Evolutionary conservation across 805 yeast species (phyloP), one percentile per base, ranked within the genome.

Genomic region (Metschnikowia kunwiensis): DNA sequence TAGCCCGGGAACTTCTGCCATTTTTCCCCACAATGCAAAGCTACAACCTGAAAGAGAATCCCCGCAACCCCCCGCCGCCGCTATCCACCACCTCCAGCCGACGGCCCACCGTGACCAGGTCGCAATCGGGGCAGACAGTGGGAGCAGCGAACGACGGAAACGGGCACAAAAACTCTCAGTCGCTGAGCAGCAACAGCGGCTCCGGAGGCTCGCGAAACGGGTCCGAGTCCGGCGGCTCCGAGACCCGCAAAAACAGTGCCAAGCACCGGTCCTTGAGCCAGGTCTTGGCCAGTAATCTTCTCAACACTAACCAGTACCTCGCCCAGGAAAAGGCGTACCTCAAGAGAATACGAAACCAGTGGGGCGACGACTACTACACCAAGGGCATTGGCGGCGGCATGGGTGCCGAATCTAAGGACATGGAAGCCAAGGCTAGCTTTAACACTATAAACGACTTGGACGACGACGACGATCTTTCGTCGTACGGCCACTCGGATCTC

Each of bases 291-390:
- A 39, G 29, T 26, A 45, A 42, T 22, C 30, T 44, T n/a, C 40
- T 32, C 27, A 36, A 42, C 51, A 44, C 50, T 23, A 62, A 63
- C 24, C 71, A 65, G 48, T 77, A 76, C 52, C 51, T 70, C 40
- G 75, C 79, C 3, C 89, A 83, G 50, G 93, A 85, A 53, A 72
- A 72, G 49, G 74, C 78, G 1, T 84, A 84, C 49, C 57, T 85
- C 39, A 75, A 73, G 38, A 76, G 76, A 51, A 74, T 84, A 51
- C 71, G 74, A 40, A 78, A 78, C 45, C 80, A 76, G 44, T 62
- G 68, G 25, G 73, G 67, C 3, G 86, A 83, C 55, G 93, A 84
- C 49, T 82, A 82, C 55, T 80, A 82, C 52, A 80, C 86, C 9
- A 78, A 78, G 46, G 86, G 82, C 4, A 75, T 80, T 27, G 64